phyloP scores from a whole-genome alignment of 2,329 filamentous ascomycete genomes.

The Stenocarpella maydis region DNA sequence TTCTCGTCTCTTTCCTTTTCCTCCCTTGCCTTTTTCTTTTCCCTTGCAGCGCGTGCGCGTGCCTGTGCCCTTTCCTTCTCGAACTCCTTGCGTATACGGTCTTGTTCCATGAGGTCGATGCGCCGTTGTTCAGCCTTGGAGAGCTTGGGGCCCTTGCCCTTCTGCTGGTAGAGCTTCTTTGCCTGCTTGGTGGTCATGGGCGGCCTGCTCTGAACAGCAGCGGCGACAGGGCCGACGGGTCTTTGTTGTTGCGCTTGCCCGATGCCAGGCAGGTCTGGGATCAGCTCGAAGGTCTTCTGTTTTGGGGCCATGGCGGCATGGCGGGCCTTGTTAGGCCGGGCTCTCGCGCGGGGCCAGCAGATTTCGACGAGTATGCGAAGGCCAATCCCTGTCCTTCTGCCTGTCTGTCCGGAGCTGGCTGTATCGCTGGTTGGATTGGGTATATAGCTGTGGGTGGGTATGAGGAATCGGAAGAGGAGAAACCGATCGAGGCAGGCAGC shows the following conservation, averaged over 20 bases:
- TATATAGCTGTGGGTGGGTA: not conserved
- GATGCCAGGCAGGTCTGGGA: slow-evolving; percentile 38
- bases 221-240: slow-evolving; percentile 1
- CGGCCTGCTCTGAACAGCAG: slow-evolving; percentile 40
- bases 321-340: not conserved
- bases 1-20: slow-evolving; percentile 57
- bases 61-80: slow-evolving; percentile 58
- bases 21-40: slow-evolving; percentile 65
- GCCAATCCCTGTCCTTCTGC: not conserved
- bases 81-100: slow-evolving; percentile 61
- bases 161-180: slow-evolving; percentile 55
- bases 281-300: slow-evolving; percentile 45
- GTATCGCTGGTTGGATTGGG: not conserved
- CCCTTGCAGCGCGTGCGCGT: slow-evolving; percentile 58
- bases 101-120: slow-evolving; percentile 56
- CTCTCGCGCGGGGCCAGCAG: not conserved
- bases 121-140: slow-evolving; percentile 54
- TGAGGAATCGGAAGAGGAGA: not conserved
- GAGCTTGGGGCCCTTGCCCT: slow-evolving; percentile 50
- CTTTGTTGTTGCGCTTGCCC: slow-evolving; percentile 26
- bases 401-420: not conserved
- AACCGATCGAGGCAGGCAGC: not conserved
- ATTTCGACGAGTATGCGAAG: not conserved
- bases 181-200: slow-evolving; percentile 60
- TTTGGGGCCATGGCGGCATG: slow-evolving; percentile 44